phyloP scores from a whole-genome alignment of 257 asterid genomes.

The Phtheirospermum japonicum region DNA sequence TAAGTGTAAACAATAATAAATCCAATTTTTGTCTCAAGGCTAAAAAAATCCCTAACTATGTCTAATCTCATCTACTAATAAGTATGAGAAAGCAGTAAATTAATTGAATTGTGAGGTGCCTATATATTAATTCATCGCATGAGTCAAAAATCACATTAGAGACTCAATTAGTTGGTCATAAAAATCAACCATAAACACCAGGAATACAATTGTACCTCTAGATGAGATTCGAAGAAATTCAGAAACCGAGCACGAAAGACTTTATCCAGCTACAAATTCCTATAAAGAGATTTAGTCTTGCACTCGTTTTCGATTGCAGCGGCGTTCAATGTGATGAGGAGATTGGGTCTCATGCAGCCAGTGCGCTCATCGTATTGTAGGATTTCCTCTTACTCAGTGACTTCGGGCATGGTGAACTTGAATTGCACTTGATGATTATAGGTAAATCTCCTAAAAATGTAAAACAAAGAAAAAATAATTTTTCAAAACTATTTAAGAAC shows the following conservation, averaged over 20 bases:
- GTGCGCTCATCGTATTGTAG: slow-evolving; percentile 65
- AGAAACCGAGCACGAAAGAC: slow-evolving; percentile 54
- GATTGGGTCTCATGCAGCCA: slow-evolving; percentile 70
- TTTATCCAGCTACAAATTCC: slow-evolving; percentile 61
- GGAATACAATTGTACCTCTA: slow-evolving; percentile 49
- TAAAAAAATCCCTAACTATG: too few species aligned
- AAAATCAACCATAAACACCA: too few species aligned
- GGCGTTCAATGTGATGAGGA: slow-evolving; percentile 35
- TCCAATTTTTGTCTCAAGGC: too few species aligned
- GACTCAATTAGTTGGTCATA: too few species aligned
- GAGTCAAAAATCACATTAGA: too few species aligned
- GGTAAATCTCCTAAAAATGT: slow-evolving; percentile 61
- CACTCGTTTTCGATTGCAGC: too few species aligned
- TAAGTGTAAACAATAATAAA: too few species aligned
- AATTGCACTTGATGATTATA: slow-evolving; percentile 68
- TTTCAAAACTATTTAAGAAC: background rate
- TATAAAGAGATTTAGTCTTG: too few species aligned
- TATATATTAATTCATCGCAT: too few species aligned
- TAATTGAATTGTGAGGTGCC: too few species aligned
- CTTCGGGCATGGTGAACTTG: slow-evolving; percentile 79
- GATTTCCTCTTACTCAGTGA: slow-evolving; percentile 57
- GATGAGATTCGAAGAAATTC: slow-evolving; percentile 61
- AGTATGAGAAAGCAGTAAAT: too few species aligned
- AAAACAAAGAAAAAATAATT: background rate
- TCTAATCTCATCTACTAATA: too few species aligned